These are phyloP conservation scores for Tuber aestivum DNA, from an alignment of 495 filamentous ascomycete genomes.

Conservation along the genomic window DNA sequence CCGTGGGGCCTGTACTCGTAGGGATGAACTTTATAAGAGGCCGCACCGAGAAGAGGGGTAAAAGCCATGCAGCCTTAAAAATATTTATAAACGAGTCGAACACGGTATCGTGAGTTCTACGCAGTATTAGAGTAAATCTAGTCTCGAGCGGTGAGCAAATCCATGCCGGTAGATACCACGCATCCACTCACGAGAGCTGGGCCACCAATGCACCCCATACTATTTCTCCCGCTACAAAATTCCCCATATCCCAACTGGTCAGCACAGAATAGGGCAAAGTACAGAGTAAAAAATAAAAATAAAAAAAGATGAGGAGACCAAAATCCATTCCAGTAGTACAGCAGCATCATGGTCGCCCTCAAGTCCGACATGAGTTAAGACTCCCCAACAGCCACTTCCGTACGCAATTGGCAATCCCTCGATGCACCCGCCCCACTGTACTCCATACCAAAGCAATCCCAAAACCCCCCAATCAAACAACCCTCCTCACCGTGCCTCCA, in stretches of 20 bases:
- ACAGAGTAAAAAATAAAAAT: background rate
- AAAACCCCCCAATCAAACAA: background rate
- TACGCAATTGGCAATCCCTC: background rate
- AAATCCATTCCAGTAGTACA: background rate
- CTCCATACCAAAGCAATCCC: background rate
- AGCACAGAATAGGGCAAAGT: background rate
- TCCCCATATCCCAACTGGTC: background rate
- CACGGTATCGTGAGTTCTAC: background rate
- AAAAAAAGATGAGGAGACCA: background rate
- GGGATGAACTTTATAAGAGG: background rate
- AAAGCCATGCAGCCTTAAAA: background rate
- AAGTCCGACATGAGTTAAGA: background rate
- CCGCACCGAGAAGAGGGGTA: background rate
- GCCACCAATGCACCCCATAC: conserved; percentile 1
- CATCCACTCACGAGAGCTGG: background rate
- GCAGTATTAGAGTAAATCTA: background rate
- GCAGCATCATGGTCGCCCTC: background rate
- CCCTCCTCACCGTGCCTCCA: background rate
- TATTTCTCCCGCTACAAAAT: background rate
- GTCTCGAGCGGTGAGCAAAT: background rate
- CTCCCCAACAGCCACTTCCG: background rate
- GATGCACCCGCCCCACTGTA: background rate
- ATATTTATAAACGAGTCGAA: background rate
- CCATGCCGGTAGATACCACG: background rate
- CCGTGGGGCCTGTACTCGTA: background rate